Conservation (phyloP, 305 asterid genomes). For the Fraxinus platypoda region DNA sequence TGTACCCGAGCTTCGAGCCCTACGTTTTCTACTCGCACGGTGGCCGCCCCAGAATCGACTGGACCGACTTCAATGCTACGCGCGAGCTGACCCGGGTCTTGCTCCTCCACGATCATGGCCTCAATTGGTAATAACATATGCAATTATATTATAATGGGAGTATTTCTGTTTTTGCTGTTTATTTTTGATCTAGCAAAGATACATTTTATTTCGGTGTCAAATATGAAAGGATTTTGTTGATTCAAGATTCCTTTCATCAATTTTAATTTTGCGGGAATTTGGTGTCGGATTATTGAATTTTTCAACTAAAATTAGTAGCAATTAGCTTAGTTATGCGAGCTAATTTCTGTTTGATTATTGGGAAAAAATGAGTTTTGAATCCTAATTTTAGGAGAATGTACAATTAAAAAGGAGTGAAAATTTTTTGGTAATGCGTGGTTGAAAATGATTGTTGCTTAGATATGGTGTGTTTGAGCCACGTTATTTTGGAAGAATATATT, state of each 20-base stretch:
- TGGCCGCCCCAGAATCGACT: constrained; percentile 73
- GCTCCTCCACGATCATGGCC: constrained; percentile 71
- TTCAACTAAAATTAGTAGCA: background rate
- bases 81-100: constrained; percentile 73
- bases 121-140: constrained; percentile 47
- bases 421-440: too few relatives aligned
- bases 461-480: background rate
- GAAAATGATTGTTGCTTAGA: background rate
- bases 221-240: background rate
- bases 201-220: background rate
- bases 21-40: constrained; percentile 55
- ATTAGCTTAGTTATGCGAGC: background rate
- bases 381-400: too few relatives aligned
- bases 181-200: background rate
- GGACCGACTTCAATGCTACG: constrained; percentile 91
- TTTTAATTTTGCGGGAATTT: background rate
- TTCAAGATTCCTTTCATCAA: background rate
- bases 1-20: constrained; percentile 60
- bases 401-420: too few relatives aligned
- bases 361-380: too few relatives aligned
- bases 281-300: background rate
- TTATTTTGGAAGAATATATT: too few relatives aligned
- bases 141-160: background rate
- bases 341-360: background rate
- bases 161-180: background rate